Evolutionary conservation across 129 eudicot species (phyloP), one percentile per base, ranked within the genome.

Genomic region (Flaveria sonorensis): DNA sequence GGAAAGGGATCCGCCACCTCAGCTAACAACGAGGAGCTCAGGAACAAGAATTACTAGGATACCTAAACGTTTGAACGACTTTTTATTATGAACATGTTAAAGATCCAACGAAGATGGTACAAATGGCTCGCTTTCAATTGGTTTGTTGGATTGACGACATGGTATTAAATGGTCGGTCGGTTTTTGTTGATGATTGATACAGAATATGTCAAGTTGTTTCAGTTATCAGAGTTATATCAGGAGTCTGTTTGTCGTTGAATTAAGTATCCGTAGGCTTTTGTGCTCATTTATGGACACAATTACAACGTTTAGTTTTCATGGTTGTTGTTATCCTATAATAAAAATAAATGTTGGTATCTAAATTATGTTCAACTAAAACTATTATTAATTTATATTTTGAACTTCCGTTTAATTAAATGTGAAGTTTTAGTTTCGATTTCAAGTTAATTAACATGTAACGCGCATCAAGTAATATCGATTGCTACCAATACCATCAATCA

Each of bases 1-100:
- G 21, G 65, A 30, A 71, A 66, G 50, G 71, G 45, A 71, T 71
- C 24, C 63, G n/a, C 63, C 62, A 50, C 47, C 63, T 71, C 45
- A 71, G 23, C 46, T 52, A 30, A 50, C 75, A 48, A 70, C 74
- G 46, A 51, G 45, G 46, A n/a, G 47, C 63, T 71, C 75, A 26
- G 60, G 39, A 51, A 71, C 24, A 51, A 62, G 68, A 62, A 3
- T 28, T 15, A 50, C 63, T 71, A 71, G 57, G 63, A 20, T 52
- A 10, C 75, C 75, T 26, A 52, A 53, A 50, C 63, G 9, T 5
- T 51, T 71, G 10, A 52, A 51, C 7, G 21, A 57, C 67, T 73
- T 10, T 14, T 19, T 73, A 43, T 47, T 15, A 73, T 73, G 56
- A 57, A 57, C 6, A 46, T 51, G 48, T 18, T 30, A 39, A 18